phyloP scores from a whole-genome alignment of 805 yeast genomes.

The Priceomyces medius region DNA sequence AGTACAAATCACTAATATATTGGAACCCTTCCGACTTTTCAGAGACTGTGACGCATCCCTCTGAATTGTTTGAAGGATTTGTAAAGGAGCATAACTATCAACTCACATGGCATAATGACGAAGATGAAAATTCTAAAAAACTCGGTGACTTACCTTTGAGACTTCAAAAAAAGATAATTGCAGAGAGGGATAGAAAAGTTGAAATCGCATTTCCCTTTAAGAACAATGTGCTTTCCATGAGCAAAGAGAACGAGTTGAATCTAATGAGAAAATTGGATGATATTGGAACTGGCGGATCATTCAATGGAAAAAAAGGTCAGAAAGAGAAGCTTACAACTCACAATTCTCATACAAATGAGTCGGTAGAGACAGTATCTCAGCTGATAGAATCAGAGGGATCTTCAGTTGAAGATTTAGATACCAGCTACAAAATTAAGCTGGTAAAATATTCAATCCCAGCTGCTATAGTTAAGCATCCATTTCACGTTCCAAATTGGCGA shows the following conservation, averaged over 20 bases:
- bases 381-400: background rate
- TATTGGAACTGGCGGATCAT: background rate
- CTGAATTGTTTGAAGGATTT: constrained; percentile 32
- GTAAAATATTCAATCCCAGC: constrained; percentile 34
- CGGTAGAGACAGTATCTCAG: background rate
- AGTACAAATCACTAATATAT: constrained; percentile 58
- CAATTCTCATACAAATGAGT: background rate
- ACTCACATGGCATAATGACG: constrained; percentile 32
- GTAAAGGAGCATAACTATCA: constrained; percentile 23
- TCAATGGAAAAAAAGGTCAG: constrained; percentile 2
- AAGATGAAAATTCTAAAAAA: constrained; percentile 18
- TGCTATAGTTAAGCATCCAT: constrained; percentile 42
- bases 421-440: constrained; percentile 26
- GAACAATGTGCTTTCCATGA: constrained; percentile 24
- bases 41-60: constrained; percentile 9
- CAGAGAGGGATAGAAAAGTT: constrained; percentile 31
- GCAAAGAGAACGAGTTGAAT: constrained; percentile 20
- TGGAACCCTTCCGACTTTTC: constrained; percentile 57
- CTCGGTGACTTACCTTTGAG: constrained; percentile 37
- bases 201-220: constrained; percentile 37
- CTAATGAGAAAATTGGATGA: constrained; percentile 12
- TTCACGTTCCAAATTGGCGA: constrained; percentile 43
- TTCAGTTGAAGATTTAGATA: constrained; percentile 2
- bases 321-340: background rate
- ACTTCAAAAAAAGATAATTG: constrained; percentile 37